phyloP scores from a whole-genome alignment of 352 stramenopile species.

The Pilasporangium apinafurcum region DNA sequence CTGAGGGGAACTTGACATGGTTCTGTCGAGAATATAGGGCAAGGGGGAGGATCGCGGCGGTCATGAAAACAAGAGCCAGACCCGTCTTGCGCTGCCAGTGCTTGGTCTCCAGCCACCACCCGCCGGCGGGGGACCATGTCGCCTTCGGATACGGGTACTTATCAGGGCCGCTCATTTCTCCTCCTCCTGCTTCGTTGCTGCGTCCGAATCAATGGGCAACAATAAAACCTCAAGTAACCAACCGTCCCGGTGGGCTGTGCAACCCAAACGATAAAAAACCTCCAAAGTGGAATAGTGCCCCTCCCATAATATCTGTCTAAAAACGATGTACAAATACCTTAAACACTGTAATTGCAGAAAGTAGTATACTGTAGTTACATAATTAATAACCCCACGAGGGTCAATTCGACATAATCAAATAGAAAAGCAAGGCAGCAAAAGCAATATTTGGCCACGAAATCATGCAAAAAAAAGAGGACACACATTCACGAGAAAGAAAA shows the following conservation, averaged over 20 bases:
- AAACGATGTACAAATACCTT: too few species aligned
- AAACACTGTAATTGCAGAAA: too few species aligned
- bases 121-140: constrained; percentile 80
- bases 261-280: too few species aligned
- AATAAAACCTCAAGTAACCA: constrained; percentile 2
- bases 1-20: constrained; percentile 64
- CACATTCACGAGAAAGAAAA: too few species aligned
- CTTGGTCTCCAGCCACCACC: constrained; percentile 82
- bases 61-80: constrained; percentile 47
- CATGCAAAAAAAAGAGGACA: neutral
- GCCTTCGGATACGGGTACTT: constrained; percentile 86
- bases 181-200: neutral
- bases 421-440: too few species aligned
- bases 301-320: too few species aligned
- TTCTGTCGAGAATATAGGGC: constrained; percentile 56
- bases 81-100: constrained; percentile 80
- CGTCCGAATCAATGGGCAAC: neutral
- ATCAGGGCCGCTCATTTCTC: constrained; percentile 62
- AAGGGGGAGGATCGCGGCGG: constrained; percentile 36
- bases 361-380: too few species aligned
- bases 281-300: too few species aligned
- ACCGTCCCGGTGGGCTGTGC: constrained; percentile 3
- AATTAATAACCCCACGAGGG: too few species aligned
- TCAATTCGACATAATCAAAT: too few species aligned
- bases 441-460: too few species aligned